Percentiles rank a stretch among this genome's conserved stretches.
Evolutionary conservation across 2,329 filamentous ascomycete species (phyloP).

Genomic region (Juglanconis oblonga): DNA sequence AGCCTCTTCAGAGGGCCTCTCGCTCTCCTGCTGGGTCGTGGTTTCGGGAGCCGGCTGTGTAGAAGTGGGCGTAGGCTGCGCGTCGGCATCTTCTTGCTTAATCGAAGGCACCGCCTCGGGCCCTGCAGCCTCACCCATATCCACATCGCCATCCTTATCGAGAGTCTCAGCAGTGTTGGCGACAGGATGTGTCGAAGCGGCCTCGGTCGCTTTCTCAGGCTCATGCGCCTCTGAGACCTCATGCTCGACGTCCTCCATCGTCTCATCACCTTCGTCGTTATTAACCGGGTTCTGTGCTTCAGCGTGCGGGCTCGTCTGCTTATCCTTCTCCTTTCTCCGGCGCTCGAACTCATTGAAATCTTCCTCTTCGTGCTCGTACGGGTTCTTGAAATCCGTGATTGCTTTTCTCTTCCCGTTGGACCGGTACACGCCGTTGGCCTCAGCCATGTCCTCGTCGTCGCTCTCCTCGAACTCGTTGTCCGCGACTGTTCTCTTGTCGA

Average conservation of each 20-base stretch:
- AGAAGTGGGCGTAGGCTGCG: conserved; percentile 25
- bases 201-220: conserved; percentile 16
- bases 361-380: conserved; percentile 37
- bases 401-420: conserved; percentile 46
- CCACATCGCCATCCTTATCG: conserved; percentile 49
- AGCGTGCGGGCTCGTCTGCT: conserved; percentile 12
- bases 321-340: conserved; percentile 8
- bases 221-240: conserved; percentile 26
- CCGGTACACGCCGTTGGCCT: conserved; percentile 66
- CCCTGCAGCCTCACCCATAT: conserved; percentile 42
- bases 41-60: conserved; percentile 25
- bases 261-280: conserved; percentile 16
- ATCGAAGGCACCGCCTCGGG: conserved; percentile 29
- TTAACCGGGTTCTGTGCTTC: not conserved
- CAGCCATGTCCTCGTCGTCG: conserved; percentile 80
- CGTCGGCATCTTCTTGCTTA: conserved; percentile 36
- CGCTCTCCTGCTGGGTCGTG: conserved; percentile 19
- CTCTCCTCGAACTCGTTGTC: conserved; percentile 83
- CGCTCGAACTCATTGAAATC: conserved; percentile 17
- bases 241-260: conserved; percentile 27
- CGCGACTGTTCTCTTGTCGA: conserved; percentile 74
- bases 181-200: not conserved
- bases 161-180: conserved; percentile 27
- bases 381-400: conserved; percentile 51
- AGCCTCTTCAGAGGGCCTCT: conserved; percentile 16